Evolutionary conservation across 768 basidiomycete genomes (phyloP).

Genomic region (Tricholoma hemisulphureum): DNA sequence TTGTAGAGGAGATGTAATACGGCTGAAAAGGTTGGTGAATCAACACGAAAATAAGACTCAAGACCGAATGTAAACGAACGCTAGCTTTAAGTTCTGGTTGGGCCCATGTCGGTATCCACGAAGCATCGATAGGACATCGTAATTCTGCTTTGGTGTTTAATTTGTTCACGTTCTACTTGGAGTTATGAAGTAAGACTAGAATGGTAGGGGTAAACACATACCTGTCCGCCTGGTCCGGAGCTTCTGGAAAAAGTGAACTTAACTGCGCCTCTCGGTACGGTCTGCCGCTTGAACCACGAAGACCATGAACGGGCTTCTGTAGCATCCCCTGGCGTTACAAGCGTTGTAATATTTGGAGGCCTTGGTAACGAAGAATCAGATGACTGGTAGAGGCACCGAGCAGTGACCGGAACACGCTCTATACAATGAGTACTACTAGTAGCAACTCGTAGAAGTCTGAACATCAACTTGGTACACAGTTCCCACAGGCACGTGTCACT

Average conservation of each 20-base stretch:
- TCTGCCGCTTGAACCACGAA: conserved; percentile 39
- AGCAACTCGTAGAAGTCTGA: too few species aligned
- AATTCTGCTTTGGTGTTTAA: conserved; percentile 80
- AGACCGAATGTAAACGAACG: conserved; percentile 36
- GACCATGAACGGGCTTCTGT: conserved; percentile 57
- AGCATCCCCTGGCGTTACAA: conserved; percentile 41
- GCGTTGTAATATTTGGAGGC: conserved; percentile 40
- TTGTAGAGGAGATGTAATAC: conserved; percentile 64
- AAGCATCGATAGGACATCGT: conserved; percentile 53
- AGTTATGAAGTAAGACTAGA: neutral
- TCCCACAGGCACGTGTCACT: too few species aligned
- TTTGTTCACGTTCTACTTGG: conserved; percentile 77
- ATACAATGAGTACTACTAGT: neutral
- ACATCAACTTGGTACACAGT: too few species aligned
- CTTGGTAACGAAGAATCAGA: conserved; percentile 30
- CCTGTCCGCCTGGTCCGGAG: conserved; percentile 86
- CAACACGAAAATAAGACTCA: neutral
- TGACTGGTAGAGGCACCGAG: neutral
- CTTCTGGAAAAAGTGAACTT: conserved; percentile 72
- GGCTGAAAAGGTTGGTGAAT: conserved; percentile 38
- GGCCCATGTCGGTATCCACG: conserved; percentile 76
- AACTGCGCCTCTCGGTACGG: conserved; percentile 53
- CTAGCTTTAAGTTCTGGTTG: conserved; percentile 42
- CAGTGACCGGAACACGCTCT: neutral
- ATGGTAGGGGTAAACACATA: conserved; percentile 23